These are phyloP conservation scores for Pseudogymnoascus sp. DNA, from an alignment of 2,329 filamentous ascomycete species.

Conservation along the genomic window DNA sequence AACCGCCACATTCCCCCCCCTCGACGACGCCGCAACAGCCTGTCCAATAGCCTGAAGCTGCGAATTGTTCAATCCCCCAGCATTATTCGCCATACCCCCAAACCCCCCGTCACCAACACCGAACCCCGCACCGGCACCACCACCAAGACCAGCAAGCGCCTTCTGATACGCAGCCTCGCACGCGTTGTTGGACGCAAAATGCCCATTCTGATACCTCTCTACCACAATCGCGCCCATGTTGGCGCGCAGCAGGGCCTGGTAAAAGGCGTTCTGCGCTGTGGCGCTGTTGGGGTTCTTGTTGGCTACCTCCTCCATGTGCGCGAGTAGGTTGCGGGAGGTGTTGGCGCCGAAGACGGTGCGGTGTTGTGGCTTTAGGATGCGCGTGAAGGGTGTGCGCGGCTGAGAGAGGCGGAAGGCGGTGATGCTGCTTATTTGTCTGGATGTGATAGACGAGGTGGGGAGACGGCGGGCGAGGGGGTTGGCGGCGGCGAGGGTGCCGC, in stretches of 20 bases:
- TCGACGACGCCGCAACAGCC: conserved; percentile 65
- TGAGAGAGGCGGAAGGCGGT: conserved; percentile 17
- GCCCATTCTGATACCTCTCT: conserved; percentile 78
- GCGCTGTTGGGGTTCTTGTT: conserved; percentile 88
- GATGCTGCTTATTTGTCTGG: neutral
- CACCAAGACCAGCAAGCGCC: conserved; percentile 60
- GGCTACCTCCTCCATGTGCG: conserved; percentile 80
- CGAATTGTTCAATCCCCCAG: conserved; percentile 43
- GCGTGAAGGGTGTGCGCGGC: conserved; percentile 11
- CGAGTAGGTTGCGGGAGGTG: conserved; percentile 55
- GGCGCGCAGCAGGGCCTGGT: conserved; percentile 79
- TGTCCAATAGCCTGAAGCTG: conserved; percentile 74
- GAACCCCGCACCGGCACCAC: conserved; percentile 32
- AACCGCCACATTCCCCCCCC: conserved; percentile 55
- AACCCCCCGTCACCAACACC: conserved; percentile 18
- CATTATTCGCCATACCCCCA: conserved; percentile 21
- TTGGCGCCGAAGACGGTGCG: conserved; percentile 22
- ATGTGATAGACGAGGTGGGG: conserved; percentile 9
- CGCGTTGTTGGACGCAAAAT: conserved; percentile 71
- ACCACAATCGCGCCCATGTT: conserved; percentile 91
- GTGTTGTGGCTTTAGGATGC: conserved; percentile 14
- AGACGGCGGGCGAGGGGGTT: conserved; percentile 19
- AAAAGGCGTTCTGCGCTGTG: conserved; percentile 86
- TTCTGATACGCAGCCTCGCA: conserved; percentile 74
- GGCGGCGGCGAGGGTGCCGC: conserved; percentile 17